These are phyloP conservation scores for Colletotrichum higginsianum DNA, from an alignment of 2,329 filamentous ascomycete genomes.

Conservation along the genomic window DNA sequence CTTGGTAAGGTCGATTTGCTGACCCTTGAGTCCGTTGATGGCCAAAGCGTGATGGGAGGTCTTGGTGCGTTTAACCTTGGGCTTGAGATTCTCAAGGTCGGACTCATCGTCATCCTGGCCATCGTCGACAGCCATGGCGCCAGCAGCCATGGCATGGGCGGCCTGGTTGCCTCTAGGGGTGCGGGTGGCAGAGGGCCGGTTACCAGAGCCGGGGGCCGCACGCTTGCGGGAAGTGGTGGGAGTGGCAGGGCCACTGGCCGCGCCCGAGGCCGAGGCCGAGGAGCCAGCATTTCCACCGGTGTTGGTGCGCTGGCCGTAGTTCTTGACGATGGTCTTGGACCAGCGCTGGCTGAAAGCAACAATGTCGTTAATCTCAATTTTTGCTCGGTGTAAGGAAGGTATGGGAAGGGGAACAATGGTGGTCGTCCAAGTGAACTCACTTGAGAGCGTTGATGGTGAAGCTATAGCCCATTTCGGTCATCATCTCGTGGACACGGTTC, in stretches of 20 bases:
- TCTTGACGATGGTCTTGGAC: conserved; percentile 55
- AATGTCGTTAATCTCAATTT: neutral
- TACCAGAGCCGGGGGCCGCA: conserved; percentile 9
- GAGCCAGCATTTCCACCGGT: neutral
- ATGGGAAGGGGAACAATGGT: neutral
- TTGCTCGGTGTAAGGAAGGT: too few species aligned
- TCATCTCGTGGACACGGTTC: conserved; percentile 50
- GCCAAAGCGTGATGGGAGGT: neutral
- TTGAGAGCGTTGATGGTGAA: conserved; percentile 58
- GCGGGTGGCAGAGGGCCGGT: neutral
- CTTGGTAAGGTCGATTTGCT: conserved; percentile 29
- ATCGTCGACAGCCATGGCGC: conserved; percentile 9
- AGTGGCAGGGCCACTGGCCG: neutral
- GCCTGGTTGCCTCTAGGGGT: conserved; percentile 5
- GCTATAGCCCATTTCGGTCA: conserved; percentile 52
- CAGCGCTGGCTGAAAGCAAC: conserved; percentile 54
- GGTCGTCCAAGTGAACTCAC: conserved; percentile 47
- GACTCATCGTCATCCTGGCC: conserved; percentile 26
- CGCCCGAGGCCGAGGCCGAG: neutral
- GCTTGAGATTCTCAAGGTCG: conserved; percentile 14
- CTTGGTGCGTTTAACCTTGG: conserved; percentile 27
- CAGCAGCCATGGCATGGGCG: conserved; percentile 25
- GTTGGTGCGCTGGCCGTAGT: conserved; percentile 50
- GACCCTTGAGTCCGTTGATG: conserved; percentile 13
- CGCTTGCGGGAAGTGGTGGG: conserved; percentile 22